Evolutionary conservation across 331 rosid species (phyloP), one percentile per base, ranked within the genome.

Genomic region (Quercus lobata): DNA sequence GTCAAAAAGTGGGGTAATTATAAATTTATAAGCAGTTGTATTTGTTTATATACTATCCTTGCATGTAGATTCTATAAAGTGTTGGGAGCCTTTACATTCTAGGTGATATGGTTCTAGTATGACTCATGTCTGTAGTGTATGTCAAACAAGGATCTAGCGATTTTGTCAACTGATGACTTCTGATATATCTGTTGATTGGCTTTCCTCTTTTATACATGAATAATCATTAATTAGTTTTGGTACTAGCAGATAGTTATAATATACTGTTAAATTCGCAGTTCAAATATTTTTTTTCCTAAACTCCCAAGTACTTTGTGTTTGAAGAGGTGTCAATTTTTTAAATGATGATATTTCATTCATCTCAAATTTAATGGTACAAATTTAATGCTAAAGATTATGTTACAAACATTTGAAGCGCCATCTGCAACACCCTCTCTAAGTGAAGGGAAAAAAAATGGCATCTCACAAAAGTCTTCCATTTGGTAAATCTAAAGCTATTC

Each of bases 321-420:
- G 1, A 8, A 41, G 46, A 41, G n/a, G 0, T 2, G 11, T 41
- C 46, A 41, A 41, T 41, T 41, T 41, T 41, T 41, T 41, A 41
- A 41, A 41, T 1, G 46, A 41, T 8, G 3, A 41, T 4, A 49
- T 52, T 78, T 74, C 62, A 35, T 79, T 21, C 79, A 88, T 73
- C 63, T 81, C 80, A 21, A 86, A 55, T 84, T 79, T 85, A 46
- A 52, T 17, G 41, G 55, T 75, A 75, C 18, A 69, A 76, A 34
- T 69, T 78, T n/a, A 44, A n/a, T 11, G 30, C 71, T 65, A 78
- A 56, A 69, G 32, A 27, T 79, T 24, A 4, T 62, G 72, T n/a
- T 68, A 22, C 62, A 82, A 72, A 79, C 17, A 2, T 53, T 56
- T 41, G 62, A 63, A 46, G 74, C 25, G 12, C 12, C 46, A 41